Base-by-base conservation (phyloP, 371 early-diverging fungal genomes). In the Lichtheimia hyalospora region DNA sequence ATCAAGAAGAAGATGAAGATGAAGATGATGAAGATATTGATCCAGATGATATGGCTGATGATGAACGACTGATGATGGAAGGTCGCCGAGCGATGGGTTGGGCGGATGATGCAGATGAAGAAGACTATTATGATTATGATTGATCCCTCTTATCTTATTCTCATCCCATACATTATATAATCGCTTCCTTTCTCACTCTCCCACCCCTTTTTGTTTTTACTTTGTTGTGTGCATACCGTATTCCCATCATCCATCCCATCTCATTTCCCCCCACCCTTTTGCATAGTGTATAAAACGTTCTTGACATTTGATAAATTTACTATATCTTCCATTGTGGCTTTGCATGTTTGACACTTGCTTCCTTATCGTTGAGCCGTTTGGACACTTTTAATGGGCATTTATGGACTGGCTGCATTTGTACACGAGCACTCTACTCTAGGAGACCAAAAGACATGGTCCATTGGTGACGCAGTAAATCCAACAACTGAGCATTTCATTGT, bases 1-100 rank as follows among this genome's bases (percentile, higher is more conserved):
- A 66, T 6, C 79, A 75, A 14, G 75, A 74, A 2, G 79, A 74
- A 0, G 79, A 73, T 7, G 81, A 74, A 20, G 79, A 77, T 2
- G 79, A 75, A 1, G 81, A 75, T 18, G 79, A 75, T n/a, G 81
- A 73, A 23, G 81, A 72, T 3, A 72, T 72, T 51, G 74, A 74
- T 50, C 52, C 59, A 6, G 78, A 74, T 20, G 74, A 77, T 42
- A 77, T 77, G 77, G 74, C 71, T 2, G 77, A 77, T 24, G 78
- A 78, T 52, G 78, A 78, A 23, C 60, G 62, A 10, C 49, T 70
- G 15, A 34, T 68, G 62, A 61, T 58, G 51, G 77, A 67, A 61
- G 70, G 42, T 55, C 67, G 71, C 16, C 62, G 67, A 10, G 66
- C 61, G 15, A 66, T 72, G 49, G 72, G 71, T 1, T 74, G 72